phyloP scores from a whole-genome alignment of 106 monocot species.

The Gastrodia elata region DNA sequence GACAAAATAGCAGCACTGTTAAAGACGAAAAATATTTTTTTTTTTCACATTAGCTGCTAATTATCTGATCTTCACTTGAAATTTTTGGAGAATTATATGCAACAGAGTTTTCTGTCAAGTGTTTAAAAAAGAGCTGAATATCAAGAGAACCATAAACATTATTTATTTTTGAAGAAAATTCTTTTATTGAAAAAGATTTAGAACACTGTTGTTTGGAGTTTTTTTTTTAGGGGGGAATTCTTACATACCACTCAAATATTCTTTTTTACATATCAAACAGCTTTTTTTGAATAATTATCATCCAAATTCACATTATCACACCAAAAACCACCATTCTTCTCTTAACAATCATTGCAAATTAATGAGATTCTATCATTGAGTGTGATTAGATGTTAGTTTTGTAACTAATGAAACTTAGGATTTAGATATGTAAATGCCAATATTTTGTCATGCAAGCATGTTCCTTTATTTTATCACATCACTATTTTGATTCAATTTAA shows the following conservation, averaged over 20 bases:
- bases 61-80: neutral
- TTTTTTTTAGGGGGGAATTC: too few species aligned
- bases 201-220: neutral
- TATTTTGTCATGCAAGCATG: too few species aligned
- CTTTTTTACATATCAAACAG: too few species aligned
- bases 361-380: too few species aligned
- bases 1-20: neutral
- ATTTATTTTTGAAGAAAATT: neutral
- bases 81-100: neutral
- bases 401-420: too few species aligned
- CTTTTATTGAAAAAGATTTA: neutral
- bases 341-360: too few species aligned
- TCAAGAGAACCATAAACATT: neutral
- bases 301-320: too few species aligned
- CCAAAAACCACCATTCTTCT: too few species aligned
- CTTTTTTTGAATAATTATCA: too few species aligned
- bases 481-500: neutral
- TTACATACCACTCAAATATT: too few species aligned
- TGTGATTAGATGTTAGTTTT: too few species aligned
- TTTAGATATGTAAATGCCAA: too few species aligned
- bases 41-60: neutral
- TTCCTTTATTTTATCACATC: neutral
- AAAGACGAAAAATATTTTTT: neutral
- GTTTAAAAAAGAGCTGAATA: neutral
- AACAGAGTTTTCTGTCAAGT: neutral